phyloP scores from a whole-genome alignment of 129 eudicot genomes.

The Flaveria bidentis region DNA sequence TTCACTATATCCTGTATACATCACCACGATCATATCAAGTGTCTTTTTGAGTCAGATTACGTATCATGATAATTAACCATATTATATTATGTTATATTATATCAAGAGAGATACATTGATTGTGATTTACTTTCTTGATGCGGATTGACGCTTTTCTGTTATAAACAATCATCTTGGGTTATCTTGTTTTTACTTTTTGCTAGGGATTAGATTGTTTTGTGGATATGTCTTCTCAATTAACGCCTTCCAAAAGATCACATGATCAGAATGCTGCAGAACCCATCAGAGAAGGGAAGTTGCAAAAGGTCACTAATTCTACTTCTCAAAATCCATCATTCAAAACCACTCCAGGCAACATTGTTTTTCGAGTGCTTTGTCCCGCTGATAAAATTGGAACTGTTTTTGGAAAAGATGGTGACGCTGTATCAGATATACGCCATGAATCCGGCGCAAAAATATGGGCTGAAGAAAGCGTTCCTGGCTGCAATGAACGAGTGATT shows the following conservation, averaged over 20 bases:
- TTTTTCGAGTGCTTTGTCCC: slow-evolving; percentile 71
- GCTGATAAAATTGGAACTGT: slow-evolving; percentile 55
- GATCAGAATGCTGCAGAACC: slow-evolving; percentile 47
- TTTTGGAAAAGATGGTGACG: slow-evolving; percentile 64
- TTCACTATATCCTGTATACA: background rate
- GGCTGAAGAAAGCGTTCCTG: slow-evolving; percentile 69
- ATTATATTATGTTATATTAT: too few species aligned
- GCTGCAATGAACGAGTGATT: slow-evolving; percentile 81
- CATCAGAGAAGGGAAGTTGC: slow-evolving; percentile 66
- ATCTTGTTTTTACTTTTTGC: background rate
- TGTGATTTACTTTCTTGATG: background rate
- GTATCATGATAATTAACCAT: background rate
- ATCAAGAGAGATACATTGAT: background rate
- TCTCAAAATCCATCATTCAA: slow-evolving; percentile 38
- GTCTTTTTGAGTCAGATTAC: background rate
- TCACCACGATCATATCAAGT: background rate
- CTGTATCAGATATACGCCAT: slow-evolving; percentile 64
- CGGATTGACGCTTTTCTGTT: background rate
- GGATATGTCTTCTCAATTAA: slow-evolving; percentile 62
- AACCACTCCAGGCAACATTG: slow-evolving; percentile 40
- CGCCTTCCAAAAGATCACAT: slow-evolving; percentile 69
- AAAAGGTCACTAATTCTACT: slow-evolving; percentile 40
- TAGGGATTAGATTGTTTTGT: too few species aligned
- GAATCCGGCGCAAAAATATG: slow-evolving; percentile 70
- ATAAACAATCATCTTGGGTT: background rate